Percentiles rank a stretch among this genome's conserved stretches.
Evolutionary conservation across 371 early-diverging fungal species (phyloP).

Genomic region (Batrachochytrium dendrobatidis): DNA sequence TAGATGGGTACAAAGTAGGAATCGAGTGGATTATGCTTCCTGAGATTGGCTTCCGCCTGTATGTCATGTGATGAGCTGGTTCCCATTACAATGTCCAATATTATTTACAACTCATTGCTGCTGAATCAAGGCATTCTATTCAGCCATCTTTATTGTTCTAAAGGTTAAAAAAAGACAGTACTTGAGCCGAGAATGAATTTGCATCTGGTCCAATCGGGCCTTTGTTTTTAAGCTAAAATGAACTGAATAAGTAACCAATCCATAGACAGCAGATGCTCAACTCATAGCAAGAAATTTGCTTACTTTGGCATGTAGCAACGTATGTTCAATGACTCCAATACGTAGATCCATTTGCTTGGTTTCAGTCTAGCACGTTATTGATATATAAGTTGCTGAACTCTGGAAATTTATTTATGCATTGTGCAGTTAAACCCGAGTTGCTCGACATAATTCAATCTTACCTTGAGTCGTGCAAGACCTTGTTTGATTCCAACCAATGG

Average conservation of each 20-base stretch:
- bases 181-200: not conserved
- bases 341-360: constrained; percentile 50
- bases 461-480: constrained; percentile 37
- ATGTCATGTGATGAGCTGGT: too few species aligned
- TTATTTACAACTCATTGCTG: too few species aligned
- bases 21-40: too few species aligned
- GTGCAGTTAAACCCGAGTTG: too few species aligned
- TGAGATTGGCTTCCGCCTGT: too few species aligned
- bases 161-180: not conserved
- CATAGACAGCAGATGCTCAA: not conserved
- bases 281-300: not conserved
- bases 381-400: too few species aligned
- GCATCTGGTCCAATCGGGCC: constrained; percentile 16
- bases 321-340: constrained; percentile 47
- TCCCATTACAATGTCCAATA: too few species aligned
- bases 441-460: too few species aligned
- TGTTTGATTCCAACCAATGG: constrained; percentile 45
- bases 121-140: too few species aligned
- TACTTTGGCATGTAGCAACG: constrained; percentile 38
- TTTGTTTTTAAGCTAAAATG: constrained; percentile 23
- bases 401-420: too few species aligned
- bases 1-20: too few species aligned
- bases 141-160: too few species aligned
- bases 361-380: constrained; percentile 32
- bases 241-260: not conserved